phyloP scores from a whole-genome alignment of 140 eudicot genomes.

The Ambrosia hybrid region DNA sequence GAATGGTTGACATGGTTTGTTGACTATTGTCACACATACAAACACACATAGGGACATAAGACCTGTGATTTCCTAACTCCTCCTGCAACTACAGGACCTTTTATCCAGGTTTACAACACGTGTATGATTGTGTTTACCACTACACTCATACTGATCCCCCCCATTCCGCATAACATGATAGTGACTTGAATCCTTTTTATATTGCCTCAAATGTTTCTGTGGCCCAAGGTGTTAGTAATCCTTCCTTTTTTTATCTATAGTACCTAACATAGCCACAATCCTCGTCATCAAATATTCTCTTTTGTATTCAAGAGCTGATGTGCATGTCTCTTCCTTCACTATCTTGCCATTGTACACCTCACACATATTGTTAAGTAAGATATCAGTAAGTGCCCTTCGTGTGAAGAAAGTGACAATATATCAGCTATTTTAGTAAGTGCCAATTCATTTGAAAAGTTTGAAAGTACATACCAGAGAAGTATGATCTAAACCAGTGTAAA shows the following conservation, averaged over 20 bases:
- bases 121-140: too few species aligned
- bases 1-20: too few species aligned
- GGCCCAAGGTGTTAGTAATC: neutral
- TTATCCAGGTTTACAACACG: too few species aligned
- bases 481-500: neutral
- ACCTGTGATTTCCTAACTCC: too few species aligned
- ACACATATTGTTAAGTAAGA: neutral
- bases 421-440: neutral
- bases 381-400: neutral
- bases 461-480: neutral
- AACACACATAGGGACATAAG: too few species aligned
- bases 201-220: too few species aligned
- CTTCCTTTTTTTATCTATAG: neutral
- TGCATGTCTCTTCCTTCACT: neutral
- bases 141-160: too few species aligned
- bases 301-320: neutral
- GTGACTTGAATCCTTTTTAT: too few species aligned
- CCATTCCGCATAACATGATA: too few species aligned
- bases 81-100: too few species aligned
- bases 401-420: neutral
- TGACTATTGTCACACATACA: too few species aligned
- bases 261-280: neutral
- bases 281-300: neutral
- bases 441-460: neutral
- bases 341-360: neutral